Base-by-base conservation (phyloP, 2,329 filamentous ascomycete genomes). In the Pleomassaria siparia region DNA sequence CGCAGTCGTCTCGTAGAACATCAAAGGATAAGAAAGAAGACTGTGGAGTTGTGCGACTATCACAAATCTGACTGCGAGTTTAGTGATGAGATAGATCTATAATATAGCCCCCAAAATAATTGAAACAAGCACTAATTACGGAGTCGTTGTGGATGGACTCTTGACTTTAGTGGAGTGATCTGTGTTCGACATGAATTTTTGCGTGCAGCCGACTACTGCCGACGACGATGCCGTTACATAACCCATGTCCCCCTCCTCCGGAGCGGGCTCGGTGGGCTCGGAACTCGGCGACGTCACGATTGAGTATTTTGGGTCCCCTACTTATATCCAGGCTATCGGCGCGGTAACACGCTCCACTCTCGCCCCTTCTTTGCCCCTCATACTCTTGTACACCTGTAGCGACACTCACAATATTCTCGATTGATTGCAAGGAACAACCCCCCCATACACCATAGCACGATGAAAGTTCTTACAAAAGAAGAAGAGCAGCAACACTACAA, bases 391-490 rank as follows among this genome's bases (percentile, higher is more conserved):
- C 24, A 36, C 25, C 28, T 26, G 20, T 18, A 40, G 12, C 26
- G 32, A 20, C 18, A 35, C 36, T 15, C 3, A 16, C 13, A 26
- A 18, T 18, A 26, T 5, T 5, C 4, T 22, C 25, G 16, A 40
- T 24, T 24, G n/a, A n/a, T n/a, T n/a, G n/a, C 40, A 44, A 21
- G 24, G 28, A 26, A 43, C 22, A n/a, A 26, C 29, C 32, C 18
- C 40, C 29, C 33, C 10, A 15, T 35, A 21, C 18, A 32, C 25
- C 29, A 37, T 39, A 15, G 18, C 56, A 61, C 9, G 1, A 99
- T 97, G 94, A 97, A 96, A 86, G 79, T 97, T 68, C 81, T 97
- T 70, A 95, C 88, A 63, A 90, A 92, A 71, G 90, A 96, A 82
- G 89, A 96, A 76, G 91, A 96, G 76, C 72, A 79, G 51, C 88